Percentiles rank a stretch among this genome's conserved stretches.
Evolutionary conservation across 2,329 filamentous ascomycete species (phyloP).

Genomic region (Clarireedia paspali): DNA sequence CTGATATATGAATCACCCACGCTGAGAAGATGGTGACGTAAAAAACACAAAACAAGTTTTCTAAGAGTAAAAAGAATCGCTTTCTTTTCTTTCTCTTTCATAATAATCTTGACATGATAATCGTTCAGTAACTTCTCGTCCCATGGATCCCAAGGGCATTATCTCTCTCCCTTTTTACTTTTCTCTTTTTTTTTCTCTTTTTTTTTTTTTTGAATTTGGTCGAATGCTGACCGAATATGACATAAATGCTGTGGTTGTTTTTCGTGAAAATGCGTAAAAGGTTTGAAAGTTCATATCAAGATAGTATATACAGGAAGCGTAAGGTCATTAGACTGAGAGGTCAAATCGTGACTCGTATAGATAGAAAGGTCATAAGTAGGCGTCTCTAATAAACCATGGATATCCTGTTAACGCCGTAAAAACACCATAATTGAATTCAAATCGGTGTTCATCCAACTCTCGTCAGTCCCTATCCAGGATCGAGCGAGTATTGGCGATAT

Average conservation of each 20-base stretch:
- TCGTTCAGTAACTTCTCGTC: conserved; percentile 2
- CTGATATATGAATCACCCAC: background rate
- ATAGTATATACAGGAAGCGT: conserved; percentile 22
- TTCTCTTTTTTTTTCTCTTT: background rate
- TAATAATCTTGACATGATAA: conserved; percentile 11
- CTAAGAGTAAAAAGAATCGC: conserved; percentile 1
- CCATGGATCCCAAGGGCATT: conserved; percentile 3
- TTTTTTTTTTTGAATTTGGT: background rate
- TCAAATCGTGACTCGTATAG: conserved; percentile 16
- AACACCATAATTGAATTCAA: conserved; percentile 18
- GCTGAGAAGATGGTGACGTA: background rate
- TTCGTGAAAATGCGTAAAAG: conserved; percentile 25
- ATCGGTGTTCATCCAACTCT: conserved; percentile 22
- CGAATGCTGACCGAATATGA: too few species aligned
- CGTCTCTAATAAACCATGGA: conserved; percentile 12
- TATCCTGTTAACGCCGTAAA: conserved; percentile 21
- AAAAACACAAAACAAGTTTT: conserved; percentile 4
- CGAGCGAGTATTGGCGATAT: conserved; percentile 16
- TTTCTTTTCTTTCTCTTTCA: conserved; percentile 3
- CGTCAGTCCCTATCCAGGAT: conserved; percentile 27
- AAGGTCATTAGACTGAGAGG: conserved; percentile 13
- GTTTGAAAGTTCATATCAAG: conserved; percentile 8
- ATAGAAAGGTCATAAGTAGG: conserved; percentile 6
- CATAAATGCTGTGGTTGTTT: conserved; percentile 2
- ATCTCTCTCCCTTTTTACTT: background rate